Base-by-base conservation (phyloP, 192 early-diverging fungal species). In the Rhizophagus prolifer region DNA sequence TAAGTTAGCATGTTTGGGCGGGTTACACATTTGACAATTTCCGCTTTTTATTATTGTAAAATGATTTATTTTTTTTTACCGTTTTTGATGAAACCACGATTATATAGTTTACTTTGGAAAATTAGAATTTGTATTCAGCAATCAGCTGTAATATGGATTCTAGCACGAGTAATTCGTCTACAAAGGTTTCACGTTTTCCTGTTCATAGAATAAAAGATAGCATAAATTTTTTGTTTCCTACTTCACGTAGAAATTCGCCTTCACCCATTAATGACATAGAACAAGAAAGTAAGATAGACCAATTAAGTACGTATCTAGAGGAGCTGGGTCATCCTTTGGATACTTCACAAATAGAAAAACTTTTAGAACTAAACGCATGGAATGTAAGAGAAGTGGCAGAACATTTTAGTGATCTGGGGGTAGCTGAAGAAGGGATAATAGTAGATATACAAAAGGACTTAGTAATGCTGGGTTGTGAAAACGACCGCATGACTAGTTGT, bases 401-500 rank as follows among this genome's bases (percentile, higher is more conserved):
- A 9, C 77, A 82, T 54, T 41, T 78, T 41, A 34, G 28, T 46
- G 79, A 84, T 67, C 75, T 82, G 34, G 46, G 74, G 31, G 81
- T 82, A 44, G 83, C 83, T 1, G 79, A 78, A 4, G 79, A 82
- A 58, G 83, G 83, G 23, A 41, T 84, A 14, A 61, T 75, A 10
- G 21, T 31, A 9, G 70, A 75, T 47, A 72, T 82, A 23, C 79
- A 77, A 25, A 78, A 78, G 34, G 72, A 79, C 16, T 67, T 46
- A 13, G 50, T 28, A 10, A 72, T 89, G 64, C 58, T 81, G 19
- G 92, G 92, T 4, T 83, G 84, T 10, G 90, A 87, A 58, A 93
- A 93, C 73, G 87, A 90, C 25, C 78, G 82, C 23, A 81, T 81
- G 31, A 92, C 89, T 13, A 85, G 85, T 21, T 93, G 92, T 78